phyloP scores from a whole-genome alignment of 805 yeast species.

The Spathaspora boniae region DNA sequence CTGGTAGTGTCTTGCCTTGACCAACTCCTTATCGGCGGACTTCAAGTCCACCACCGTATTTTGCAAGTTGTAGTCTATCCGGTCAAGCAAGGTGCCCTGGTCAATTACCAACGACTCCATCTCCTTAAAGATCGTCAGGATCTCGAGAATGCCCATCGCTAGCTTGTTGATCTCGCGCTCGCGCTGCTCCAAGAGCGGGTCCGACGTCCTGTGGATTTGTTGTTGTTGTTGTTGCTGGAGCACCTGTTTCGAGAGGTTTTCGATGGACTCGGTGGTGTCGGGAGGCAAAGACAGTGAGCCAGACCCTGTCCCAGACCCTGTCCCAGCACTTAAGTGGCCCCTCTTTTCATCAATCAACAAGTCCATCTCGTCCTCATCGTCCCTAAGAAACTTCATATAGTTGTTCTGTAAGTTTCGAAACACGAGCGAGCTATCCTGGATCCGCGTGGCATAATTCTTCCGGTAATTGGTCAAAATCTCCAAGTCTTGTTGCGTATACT shows the following conservation, averaged over 20 bases:
- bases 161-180: slow-evolving; percentile 87
- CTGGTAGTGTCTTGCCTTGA: slow-evolving; percentile 76
- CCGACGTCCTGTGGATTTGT: slow-evolving; percentile 17
- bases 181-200: slow-evolving; percentile 32
- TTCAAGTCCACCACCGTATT: slow-evolving; percentile 74
- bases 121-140: slow-evolving; percentile 89
- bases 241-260: slow-evolving; percentile 35
- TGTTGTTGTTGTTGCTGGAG: slow-evolving; percentile 24
- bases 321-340: slow-evolving; percentile 18
- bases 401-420: slow-evolving; percentile 87
- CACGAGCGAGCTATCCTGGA: slow-evolving; percentile 72
- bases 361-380: slow-evolving; percentile 55
- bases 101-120: slow-evolving; percentile 89
- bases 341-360: slow-evolving; percentile 13
- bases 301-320: slow-evolving; percentile 30
- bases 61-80: slow-evolving; percentile 89
- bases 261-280: slow-evolving; percentile 20
- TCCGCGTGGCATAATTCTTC: slow-evolving; percentile 77
- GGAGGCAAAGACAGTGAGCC: too few relatives aligned
- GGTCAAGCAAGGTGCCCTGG: slow-evolving; percentile 90
- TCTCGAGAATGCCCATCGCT: slow-evolving; percentile 92
- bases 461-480: slow-evolving; percentile 75
- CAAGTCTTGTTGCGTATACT: slow-evolving; percentile 46
- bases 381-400: slow-evolving; percentile 78
- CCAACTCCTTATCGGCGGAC: slow-evolving; percentile 73